Base-by-base conservation (phyloP, 352 stramenopile species). In the Pythium myriotylum region DNA sequence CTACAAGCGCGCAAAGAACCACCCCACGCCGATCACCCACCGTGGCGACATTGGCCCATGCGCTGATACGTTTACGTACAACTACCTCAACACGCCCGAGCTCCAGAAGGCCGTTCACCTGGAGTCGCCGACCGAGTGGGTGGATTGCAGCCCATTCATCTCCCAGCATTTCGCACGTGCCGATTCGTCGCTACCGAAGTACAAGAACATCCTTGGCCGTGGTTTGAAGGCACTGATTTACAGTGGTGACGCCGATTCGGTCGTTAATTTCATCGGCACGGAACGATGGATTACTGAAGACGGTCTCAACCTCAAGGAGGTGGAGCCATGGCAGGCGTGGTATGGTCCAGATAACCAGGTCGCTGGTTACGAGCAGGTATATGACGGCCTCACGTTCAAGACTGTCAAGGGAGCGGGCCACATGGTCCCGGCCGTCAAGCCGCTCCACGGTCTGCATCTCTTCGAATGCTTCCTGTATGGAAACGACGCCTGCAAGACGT, bases 381-480 rank as follows among this genome's bases (percentile, higher is more conserved):
- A 84, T 46, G 70, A 95, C 20, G 85, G 79, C 17, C 59, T 97
- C 3, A 84, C 72, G 0, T 97, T 94, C 72, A 79, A 97, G 54
- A 98, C 91, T 1, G 89, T 97, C 66, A 92, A 95, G 46, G 91
- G 89, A 24, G 86, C 87, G 2, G 93, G 93, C 4, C 91, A 97
- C 70, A 94, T 97, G 81, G 91, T 90, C 20, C 79, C 81, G 0
- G 76, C 72, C 16, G 79, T 89, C 29, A 76, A 80, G 54, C 84
- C 84, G 49, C 62, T 85, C 9, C 78, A 86, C 22, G 76, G 74
- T n/a, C 72, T 89, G 17, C 56, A 84, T 59, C 68, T 92, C 35
- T 85, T 92, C 27, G 77, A 92, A 49, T 85, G 79, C 62, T 92
- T 91, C 77, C 67, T 95, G 22, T 76, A 75, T 20, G 78, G 76